phyloP scores from a whole-genome alignment of 2,329 filamentous ascomycete genomes.

The Leptosphaerulina australis region DNA sequence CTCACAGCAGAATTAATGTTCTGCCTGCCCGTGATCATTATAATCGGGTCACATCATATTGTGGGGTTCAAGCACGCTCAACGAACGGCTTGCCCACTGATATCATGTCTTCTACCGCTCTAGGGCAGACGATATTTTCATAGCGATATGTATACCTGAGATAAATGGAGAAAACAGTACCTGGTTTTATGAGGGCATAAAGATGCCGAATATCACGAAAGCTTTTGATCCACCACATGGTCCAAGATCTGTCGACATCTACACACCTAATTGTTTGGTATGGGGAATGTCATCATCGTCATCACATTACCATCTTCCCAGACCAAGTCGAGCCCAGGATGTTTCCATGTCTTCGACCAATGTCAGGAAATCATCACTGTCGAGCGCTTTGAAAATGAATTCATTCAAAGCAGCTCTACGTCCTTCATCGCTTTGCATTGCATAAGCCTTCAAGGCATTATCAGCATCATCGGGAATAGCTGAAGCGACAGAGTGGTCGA shows the following conservation, averaged over 20 bases:
- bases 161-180: neutral
- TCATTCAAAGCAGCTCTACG: constrained; percentile 54
- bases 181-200: neutral
- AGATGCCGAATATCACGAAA: neutral
- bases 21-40: neutral
- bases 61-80: no score
- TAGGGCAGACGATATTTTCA: neutral
- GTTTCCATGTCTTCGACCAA: constrained; percentile 59
- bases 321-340: constrained; percentile 51
- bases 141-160: neutral
- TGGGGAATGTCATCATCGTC: neutral
- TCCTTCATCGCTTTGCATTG: constrained; percentile 48
- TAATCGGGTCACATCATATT: no score
- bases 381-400: constrained; percentile 58
- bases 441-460: constrained; percentile 42
- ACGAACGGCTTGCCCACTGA: no score
- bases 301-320: constrained; percentile 20
- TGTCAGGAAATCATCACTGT: constrained; percentile 57
- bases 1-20: neutral
- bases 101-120: no score
- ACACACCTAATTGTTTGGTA: neutral
- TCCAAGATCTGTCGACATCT: neutral
- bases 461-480: neutral
- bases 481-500: neutral
- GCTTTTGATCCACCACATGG: constrained; percentile 10